Percentiles rank a stretch among this genome's conserved stretches.
Evolutionary conservation across 2,329 filamentous ascomycete genomes (phyloP).

Genomic region (Aciculosporium take): DNA sequence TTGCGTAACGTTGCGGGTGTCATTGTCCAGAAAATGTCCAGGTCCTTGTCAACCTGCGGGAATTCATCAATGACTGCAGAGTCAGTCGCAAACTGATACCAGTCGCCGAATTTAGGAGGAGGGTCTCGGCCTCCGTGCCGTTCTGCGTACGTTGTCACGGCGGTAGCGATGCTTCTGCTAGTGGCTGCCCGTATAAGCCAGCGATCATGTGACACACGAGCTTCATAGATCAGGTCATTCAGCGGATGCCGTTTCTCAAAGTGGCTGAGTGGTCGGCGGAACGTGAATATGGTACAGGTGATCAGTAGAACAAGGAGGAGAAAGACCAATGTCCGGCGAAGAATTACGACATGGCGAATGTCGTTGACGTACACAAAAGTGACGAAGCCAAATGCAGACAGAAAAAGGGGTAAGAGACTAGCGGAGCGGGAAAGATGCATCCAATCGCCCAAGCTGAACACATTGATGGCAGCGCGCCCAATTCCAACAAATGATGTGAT

Average conservation of each 20-base stretch:
- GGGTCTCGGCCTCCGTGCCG: conserved; percentile 51
- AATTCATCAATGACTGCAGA: conserved; percentile 69
- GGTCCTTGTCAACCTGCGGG: conserved; percentile 59
- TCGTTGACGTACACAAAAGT: conserved; percentile 30
- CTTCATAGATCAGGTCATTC: conserved; percentile 33
- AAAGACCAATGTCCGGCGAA: conserved; percentile 25
- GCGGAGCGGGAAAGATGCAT: conserved; percentile 24
- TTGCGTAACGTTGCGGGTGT: conserved; percentile 53
- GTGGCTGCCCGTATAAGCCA: conserved; percentile 34
- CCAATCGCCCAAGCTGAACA: conserved; percentile 29
- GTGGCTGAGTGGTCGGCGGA: conserved; percentile 16
- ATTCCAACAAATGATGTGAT: conserved; percentile 30
- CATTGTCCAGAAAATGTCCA: conserved; percentile 66
- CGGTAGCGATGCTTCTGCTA: conserved; percentile 32
- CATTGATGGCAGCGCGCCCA: conserved; percentile 20
- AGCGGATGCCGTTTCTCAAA: conserved; percentile 29
- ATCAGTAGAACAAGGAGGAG: conserved; percentile 25
- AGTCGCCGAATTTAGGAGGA: conserved; percentile 69
- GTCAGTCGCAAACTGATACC: conserved; percentile 65
- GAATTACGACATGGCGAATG: conserved; percentile 27
- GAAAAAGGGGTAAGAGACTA: conserved; percentile 24
- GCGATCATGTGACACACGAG: conserved; percentile 30
- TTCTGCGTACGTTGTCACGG: conserved; percentile 34
- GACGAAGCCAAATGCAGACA: conserved; percentile 27
- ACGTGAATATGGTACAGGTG: conserved; percentile 22